These are phyloP conservation scores for Aspergillus sclerotioniger DNA, from an alignment of 495 filamentous ascomycete species.

Conservation along the genomic window DNA sequence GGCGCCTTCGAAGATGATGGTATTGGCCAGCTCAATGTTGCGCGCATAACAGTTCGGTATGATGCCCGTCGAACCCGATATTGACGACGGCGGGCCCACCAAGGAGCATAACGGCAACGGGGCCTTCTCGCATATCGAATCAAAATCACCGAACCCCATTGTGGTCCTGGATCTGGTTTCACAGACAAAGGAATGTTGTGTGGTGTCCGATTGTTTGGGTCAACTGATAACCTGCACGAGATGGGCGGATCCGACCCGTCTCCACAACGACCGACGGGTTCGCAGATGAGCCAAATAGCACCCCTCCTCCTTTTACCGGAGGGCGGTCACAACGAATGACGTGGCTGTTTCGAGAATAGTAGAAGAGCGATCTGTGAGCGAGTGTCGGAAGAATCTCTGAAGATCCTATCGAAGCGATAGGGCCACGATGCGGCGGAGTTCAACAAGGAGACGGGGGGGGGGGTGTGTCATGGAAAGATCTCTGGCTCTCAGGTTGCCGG, in stretches of 20 bases:
- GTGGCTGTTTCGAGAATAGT: neutral
- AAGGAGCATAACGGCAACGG: slow-evolving; percentile 84
- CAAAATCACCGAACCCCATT: slow-evolving; percentile 92
- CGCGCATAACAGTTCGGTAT: slow-evolving; percentile 90
- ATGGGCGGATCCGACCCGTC: slow-evolving; percentile 20
- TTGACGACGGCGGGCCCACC: slow-evolving; percentile 64
- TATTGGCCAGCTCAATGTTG: slow-evolving; percentile 94
- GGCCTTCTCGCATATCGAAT: slow-evolving; percentile 79
- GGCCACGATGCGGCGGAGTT: neutral
- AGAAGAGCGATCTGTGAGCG: neutral
- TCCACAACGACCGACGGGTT: slow-evolving; percentile 21
- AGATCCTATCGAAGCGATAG: neutral
- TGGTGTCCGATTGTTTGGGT: slow-evolving; percentile 11
- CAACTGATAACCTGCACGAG: slow-evolving; percentile 6
- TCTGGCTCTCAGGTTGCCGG: slow-evolving; percentile 8
- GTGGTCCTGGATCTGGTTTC: neutral
- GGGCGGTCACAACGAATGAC: slow-evolving; percentile 15
- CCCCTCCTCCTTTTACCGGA: slow-evolving; percentile 6
- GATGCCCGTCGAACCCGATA: slow-evolving; percentile 71
- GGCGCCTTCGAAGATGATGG: slow-evolving; percentile 94
- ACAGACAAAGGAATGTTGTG: neutral
- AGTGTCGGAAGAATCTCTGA: neutral
- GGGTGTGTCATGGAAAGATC: neutral
- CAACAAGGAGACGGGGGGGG: neutral
- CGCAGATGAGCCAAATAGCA: slow-evolving; percentile 10